Conservation (phyloP, 1,139 yeast genomes). For the Saccharomyces hybrid region DNA sequence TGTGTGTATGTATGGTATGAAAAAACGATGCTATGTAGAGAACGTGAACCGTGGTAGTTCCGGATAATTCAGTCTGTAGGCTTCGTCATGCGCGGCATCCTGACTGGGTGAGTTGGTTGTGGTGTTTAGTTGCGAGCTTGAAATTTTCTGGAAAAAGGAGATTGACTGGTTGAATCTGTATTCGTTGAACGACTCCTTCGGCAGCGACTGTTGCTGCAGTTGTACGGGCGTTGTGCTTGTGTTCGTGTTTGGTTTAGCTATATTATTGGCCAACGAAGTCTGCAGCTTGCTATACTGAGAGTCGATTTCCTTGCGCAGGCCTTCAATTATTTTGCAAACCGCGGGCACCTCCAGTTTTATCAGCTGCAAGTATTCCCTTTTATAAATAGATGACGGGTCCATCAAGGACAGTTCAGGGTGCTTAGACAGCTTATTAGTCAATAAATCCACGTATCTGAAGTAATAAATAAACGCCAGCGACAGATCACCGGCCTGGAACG, state of each 20-base stretch:
- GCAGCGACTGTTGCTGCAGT: constrained; percentile 11
- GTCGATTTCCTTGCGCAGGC: constrained; percentile 20
- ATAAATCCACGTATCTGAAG: constrained; percentile 28
- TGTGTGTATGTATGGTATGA: constrained; percentile 1
- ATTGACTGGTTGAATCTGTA: constrained; percentile 22
- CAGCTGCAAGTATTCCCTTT: constrained; percentile 25
- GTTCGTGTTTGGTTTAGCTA: constrained; percentile 15
- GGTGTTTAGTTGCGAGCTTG: neutral
- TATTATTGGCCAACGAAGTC: constrained; percentile 24
- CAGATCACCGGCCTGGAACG: constrained; percentile 20
- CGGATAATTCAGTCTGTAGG: constrained; percentile 17
- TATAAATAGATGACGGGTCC: constrained; percentile 10
- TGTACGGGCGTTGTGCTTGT: neutral
- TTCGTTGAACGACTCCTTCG: constrained; percentile 23
- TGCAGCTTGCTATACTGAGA: constrained; percentile 17
- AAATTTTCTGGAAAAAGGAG: constrained; percentile 11
- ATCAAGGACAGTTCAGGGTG: constrained; percentile 21
- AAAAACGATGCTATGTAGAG: constrained; percentile 10
- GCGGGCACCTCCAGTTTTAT: constrained; percentile 30
- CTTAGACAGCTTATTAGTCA: constrained; percentile 25
- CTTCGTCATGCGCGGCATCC: constrained; percentile 2
- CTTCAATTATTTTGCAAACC: constrained; percentile 24
- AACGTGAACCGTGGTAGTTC: constrained; percentile 24
- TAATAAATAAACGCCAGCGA: constrained; percentile 24
- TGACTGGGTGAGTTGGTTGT: constrained; percentile 1